phyloP scores from a whole-genome alignment of 78 protist species.

The Isochrysis galbana region DNA sequence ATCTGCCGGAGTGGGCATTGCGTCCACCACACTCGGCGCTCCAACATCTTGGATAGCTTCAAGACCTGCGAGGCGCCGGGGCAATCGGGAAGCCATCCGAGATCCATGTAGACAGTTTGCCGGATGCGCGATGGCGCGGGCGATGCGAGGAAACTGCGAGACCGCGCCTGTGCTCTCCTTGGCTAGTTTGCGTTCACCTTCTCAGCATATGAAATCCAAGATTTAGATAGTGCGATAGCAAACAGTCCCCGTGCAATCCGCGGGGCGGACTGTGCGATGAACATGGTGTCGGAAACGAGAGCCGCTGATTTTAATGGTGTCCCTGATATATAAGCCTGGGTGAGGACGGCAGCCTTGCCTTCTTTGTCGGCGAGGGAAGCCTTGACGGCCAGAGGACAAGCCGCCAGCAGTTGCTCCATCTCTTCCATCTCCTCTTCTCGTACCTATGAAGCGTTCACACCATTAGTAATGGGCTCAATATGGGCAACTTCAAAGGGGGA shows the following conservation, averaged over 20 bases:
- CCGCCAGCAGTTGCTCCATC: constrained; percentile 60
- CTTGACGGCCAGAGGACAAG: constrained; percentile 28
- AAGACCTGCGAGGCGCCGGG: background rate
- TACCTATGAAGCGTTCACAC: no score
- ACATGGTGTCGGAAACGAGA: constrained; percentile 72
- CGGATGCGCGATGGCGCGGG: no score
- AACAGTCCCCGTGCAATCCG: constrained; percentile 89
- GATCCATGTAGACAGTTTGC: no score
- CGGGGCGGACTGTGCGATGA: constrained; percentile 26
- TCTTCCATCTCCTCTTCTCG: constrained; percentile 74
- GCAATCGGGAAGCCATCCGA: background rate
- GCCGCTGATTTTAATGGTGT: constrained; percentile 63
- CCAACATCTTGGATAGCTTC: constrained; percentile 52
- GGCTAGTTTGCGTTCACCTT: no score
- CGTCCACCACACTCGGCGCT: constrained; percentile 80
- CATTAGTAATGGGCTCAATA: no score
- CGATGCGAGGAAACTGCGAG: no score
- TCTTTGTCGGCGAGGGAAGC: background rate
- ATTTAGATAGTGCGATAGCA: constrained; percentile 79
- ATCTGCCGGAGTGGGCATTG: constrained; percentile 87
- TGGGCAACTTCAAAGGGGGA: no score
- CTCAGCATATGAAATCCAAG: constrained; percentile 66
- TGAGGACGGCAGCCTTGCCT: background rate
- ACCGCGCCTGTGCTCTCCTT: no score
- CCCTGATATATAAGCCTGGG: constrained; percentile 72